Evolutionary conservation across 164 flowering plant genomes (phyloP).

Genomic region (Taxillus chinensis): DNA sequence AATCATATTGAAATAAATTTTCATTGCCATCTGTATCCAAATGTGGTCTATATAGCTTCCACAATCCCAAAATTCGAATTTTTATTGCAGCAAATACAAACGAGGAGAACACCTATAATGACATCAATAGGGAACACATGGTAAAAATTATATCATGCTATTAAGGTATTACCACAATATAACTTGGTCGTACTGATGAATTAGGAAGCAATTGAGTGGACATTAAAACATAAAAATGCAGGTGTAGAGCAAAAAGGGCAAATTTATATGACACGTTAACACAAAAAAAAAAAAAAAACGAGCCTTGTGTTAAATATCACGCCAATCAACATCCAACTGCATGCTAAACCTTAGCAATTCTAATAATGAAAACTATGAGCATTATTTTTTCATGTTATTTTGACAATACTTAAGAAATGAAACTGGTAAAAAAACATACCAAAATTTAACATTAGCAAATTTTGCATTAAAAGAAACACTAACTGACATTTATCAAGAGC

Average conservation of each 20-base stretch:
- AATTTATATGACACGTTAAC: too few relatives aligned
- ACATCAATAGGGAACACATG: slow-evolving; percentile 6
- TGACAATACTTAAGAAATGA: too few relatives aligned
- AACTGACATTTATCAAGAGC: not conserved
- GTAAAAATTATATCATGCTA: not conserved
- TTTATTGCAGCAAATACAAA: slow-evolving; percentile 56
- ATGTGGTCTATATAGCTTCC: slow-evolving; percentile 18
- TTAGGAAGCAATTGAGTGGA: not conserved
- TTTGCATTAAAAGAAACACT: not conserved
- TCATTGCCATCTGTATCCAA: slow-evolving; percentile 16
- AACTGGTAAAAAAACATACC: not conserved
- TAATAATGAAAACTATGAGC: not conserved
- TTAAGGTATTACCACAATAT: not conserved
- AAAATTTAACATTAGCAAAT: not conserved
- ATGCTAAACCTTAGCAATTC: not conserved
- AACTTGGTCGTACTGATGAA: not conserved
- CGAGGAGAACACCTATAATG: slow-evolving; percentile 57
- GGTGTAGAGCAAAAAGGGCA: too few relatives aligned
- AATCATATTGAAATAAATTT: slow-evolving; percentile 33
- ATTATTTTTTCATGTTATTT: too few relatives aligned
- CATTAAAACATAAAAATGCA: too few relatives aligned
- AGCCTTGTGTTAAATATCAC: too few relatives aligned
- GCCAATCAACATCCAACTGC: not conserved
- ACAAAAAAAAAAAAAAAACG: too few relatives aligned
- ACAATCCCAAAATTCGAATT: slow-evolving; percentile 42